Percentiles rank a stretch among this genome's conserved stretches.
Evolutionary conservation across 208 protist genomes (phyloP).

Genomic region (Crithidia sp.): DNA sequence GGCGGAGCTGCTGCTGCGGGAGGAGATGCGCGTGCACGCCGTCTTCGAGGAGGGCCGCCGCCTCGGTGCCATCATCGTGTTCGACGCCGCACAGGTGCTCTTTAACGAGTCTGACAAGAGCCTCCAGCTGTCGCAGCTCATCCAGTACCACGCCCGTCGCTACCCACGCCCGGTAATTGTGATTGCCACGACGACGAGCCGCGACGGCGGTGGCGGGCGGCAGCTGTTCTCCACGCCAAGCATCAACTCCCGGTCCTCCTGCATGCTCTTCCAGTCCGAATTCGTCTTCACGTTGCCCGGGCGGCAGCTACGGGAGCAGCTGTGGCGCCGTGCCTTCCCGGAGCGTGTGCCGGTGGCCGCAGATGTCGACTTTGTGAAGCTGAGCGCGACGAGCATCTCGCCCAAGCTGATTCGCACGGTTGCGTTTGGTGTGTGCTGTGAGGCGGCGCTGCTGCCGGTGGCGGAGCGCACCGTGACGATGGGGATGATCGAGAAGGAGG

Average conservation of each 20-base stretch:
- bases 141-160: constrained; percentile 80
- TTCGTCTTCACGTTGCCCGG: constrained; percentile 68
- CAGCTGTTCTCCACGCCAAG: constrained; percentile 29
- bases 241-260: constrained; percentile 57
- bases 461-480: constrained; percentile 62
- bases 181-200: constrained; percentile 71
- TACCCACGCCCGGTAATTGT: constrained; percentile 84
- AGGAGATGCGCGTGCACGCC: constrained; percentile 51
- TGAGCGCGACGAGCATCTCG: constrained; percentile 56
- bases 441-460: constrained; percentile 60
- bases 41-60: constrained; percentile 86
- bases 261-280: constrained; percentile 60
- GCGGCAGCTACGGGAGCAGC: constrained; percentile 57
- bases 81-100: constrained; percentile 87
- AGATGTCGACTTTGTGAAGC: constrained; percentile 63
- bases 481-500: constrained; percentile 69
- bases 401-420: constrained; percentile 80
- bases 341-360: constrained; percentile 59
- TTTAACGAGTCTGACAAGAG: constrained; percentile 79
- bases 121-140: constrained; percentile 69
- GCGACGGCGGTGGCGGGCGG: constrained; percentile 30
- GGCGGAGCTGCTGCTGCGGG: constrained; percentile 61
- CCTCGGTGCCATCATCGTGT: constrained; percentile 87
- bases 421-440: constrained; percentile 79
- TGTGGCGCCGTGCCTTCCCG: constrained; percentile 79